Base-by-base conservation (phyloP, 2,329 filamentous ascomycete genomes). In the Didymosphaeria variabile region DNA sequence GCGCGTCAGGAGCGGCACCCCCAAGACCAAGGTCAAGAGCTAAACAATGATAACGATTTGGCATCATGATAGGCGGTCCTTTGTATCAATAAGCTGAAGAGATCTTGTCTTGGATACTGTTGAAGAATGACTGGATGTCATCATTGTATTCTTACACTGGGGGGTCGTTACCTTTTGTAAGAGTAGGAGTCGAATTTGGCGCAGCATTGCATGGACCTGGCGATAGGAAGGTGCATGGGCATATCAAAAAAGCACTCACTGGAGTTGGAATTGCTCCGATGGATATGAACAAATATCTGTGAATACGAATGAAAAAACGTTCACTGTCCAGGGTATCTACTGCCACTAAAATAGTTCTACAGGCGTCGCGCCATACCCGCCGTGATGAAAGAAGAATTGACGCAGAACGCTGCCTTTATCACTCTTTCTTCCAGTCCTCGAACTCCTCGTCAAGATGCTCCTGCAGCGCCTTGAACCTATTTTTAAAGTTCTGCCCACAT, bases 371-470 rank as follows among this genome's bases (percentile, higher is more conserved):
- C 26, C 26, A 29, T 6, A 29, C 6, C 6, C 26, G 26, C 26
- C 26, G 26, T 29, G 38, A 40, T 5, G 38, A 40, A 40, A 3
- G 5, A n/a, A 8, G 17, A 6, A 40, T n/a, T 40, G 38, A n/a
- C n/a, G 17, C 17, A 8, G 5, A 40, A 19, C 38, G 2, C 9
- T 8, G 36, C 38, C 38, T 13, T 34, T 29, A 23, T 62, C 51
- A 76, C 59, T 75, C 69, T 47, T 58, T 68, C 78, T 86, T 92
- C 93, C 93, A 97, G 60, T 80, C 81, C 68, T 90, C 85, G 75
- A 92, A 93, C 79, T 97, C 93, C 29, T 84, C 81, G 17, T 85
- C 85, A 50, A 97, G 79, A 81, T 99, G 94, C 61, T 81, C 83
- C 78, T 95, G 95, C 56, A 97, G 76, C 75, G 83, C 84, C 66